Percentiles rank a stretch among this genome's conserved stretches.
phyloP scores from a whole-genome alignment of 192 early-diverging fungal genomes.

The Coemansia sp. region DNA sequence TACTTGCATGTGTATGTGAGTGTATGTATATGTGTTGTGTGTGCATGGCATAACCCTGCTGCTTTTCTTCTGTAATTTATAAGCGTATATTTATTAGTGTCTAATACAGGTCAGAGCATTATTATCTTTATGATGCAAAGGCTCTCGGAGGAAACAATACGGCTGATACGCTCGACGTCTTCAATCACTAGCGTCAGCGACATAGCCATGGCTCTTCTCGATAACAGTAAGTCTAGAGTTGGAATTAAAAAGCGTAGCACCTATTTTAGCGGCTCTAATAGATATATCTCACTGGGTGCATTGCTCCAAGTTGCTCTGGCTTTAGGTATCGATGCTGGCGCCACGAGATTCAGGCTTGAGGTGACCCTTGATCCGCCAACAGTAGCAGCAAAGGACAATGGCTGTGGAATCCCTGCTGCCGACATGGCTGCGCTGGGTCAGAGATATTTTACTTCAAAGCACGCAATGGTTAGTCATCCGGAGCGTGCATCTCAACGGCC shows the following conservation, averaged over 20 bases:
- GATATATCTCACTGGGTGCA: too few species aligned
- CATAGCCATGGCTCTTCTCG: constrained; percentile 20
- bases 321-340: constrained; percentile 38
- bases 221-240: constrained; percentile 43
- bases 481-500: neutral
- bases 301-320: too few species aligned
- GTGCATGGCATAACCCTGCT: too few species aligned
- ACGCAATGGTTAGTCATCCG: neutral
- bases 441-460: constrained; percentile 29
- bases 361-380: constrained; percentile 12
- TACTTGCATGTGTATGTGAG: too few species aligned
- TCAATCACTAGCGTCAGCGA: constrained; percentile 24
- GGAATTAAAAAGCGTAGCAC: too few species aligned
- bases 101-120: too few species aligned
- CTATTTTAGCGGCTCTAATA: too few species aligned
- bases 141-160: constrained; percentile 8
- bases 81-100: too few species aligned
- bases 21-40: too few species aligned
- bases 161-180: constrained; percentile 20
- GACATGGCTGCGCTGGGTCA: constrained; percentile 18
- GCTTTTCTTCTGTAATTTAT: too few species aligned
- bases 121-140: constrained; percentile 6
- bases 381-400: constrained; percentile 29
- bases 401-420: constrained; percentile 14
- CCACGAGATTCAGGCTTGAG: constrained; percentile 23